Percentiles rank a stretch among this genome's conserved stretches.
phyloP scores from a whole-genome alignment of 129 eudicot genomes.

The Heracleum sosnowskyi region DNA sequence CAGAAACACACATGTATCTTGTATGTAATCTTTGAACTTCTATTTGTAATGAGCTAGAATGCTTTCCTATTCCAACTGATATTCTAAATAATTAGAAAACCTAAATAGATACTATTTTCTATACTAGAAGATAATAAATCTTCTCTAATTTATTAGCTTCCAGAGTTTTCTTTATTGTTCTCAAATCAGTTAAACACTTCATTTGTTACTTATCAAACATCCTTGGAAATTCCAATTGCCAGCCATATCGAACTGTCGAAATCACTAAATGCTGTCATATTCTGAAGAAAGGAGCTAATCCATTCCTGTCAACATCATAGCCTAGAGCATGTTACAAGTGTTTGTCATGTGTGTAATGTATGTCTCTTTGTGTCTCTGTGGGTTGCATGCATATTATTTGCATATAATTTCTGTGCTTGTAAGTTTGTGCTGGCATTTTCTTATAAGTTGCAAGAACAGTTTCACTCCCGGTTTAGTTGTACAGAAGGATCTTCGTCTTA shows the following conservation, averaged over 20 bases:
- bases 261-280: background rate
- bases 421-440: background rate
- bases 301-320: background rate
- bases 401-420: background rate
- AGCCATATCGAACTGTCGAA: background rate
- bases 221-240: background rate
- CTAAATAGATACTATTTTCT: background rate
- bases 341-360: background rate
- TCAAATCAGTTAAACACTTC: background rate
- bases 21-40: background rate
- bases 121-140: background rate
- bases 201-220: background rate
- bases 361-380: background rate
- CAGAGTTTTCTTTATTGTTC: background rate
- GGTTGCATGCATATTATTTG: background rate
- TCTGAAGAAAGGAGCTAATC: background rate
- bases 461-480: background rate
- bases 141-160: background rate
- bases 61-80: background rate
- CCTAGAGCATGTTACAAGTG: constrained; percentile 1
- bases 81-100: background rate
- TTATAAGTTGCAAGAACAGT: background rate
- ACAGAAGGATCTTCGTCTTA: background rate
- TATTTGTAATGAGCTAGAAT: background rate
- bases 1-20: background rate